Evolutionary conservation across 768 basidiomycete genomes (phyloP), one percentile per base, ranked within the genome.

Genomic region (Kwoniella europaea): DNA sequence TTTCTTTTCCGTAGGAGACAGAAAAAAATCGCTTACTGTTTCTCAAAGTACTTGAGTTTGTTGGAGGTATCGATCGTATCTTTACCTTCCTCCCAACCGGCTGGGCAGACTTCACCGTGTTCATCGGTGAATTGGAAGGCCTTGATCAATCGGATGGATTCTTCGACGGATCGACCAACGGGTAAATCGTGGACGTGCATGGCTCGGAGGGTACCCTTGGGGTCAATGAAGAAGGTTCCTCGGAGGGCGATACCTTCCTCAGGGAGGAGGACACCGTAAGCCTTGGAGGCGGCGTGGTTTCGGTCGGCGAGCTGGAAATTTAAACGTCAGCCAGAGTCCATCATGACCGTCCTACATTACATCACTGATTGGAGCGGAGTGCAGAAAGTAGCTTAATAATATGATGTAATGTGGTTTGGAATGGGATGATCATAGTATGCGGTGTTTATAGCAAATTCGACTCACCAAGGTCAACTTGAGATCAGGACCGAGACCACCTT

Each of bases 81-180:
- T 42, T 67, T 67, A 44, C 92, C 91, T 79, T 92, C 90, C 16
- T 86, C 89, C 94, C 94, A 96, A 84, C 92, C 92, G 13, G 89
- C 91, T 16, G 94, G 94, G 86, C 94, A 96, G 22, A 94, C 94
- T 82, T 97, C 93, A 27, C 94, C 94, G 79, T 93, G 88, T 82
- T 90, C 86, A 71, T 96, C 94, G 44, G 66, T 72, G 72, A 75
- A 76, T 80, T 95, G 93, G 91, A 96, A 94, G 22, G 94, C 94
- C 84, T 95, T 90, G 85, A 97, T 86, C 60, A 97, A 89, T 69
- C 94, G 91, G 64, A 94, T 76, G 1, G 94, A 94, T 86, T 97
- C 94, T 46, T 94, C 93, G 65, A 96, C 94, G 2, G 92, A 94
- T 64, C 94, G 91, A n/a, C 94, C 94, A 60, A 96, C 93, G 15